A percentile compares a stretch with the other conserved stretches of the same genome.
phyloP scores from a whole-genome alignment of 371 early-diverging fungal genomes.

The Syncephalis fuscata region DNA sequence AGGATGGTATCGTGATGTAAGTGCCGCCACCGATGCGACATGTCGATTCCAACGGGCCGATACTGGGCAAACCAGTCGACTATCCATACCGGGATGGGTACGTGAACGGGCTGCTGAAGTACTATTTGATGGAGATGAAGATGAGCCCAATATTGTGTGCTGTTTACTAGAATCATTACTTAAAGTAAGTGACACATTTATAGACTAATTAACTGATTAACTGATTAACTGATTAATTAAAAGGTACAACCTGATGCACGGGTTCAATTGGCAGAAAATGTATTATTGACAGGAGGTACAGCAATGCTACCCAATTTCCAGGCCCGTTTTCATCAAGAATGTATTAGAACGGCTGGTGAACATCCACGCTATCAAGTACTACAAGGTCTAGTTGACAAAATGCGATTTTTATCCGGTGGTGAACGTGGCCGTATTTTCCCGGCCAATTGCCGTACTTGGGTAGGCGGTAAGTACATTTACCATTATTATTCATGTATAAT shows the following conservation, averaged over 20 bases:
- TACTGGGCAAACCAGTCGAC: conserved; percentile 22
- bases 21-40: conserved; percentile 33
- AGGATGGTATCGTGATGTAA: conserved; percentile 32
- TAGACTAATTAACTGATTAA: conserved; percentile 1
- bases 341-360: conserved; percentile 30
- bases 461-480: conserved; percentile 35
- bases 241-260: conserved; percentile 52
- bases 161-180: conserved; percentile 38
- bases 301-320: conserved; percentile 59
- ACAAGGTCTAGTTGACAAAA: conserved; percentile 13
- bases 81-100: conserved; percentile 73
- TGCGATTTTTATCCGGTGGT: conserved; percentile 10
- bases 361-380: conserved; percentile 16
- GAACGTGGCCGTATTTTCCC: conserved; percentile 40
- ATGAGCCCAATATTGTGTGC: conserved; percentile 37
- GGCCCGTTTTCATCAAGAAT: conserved; percentile 36
- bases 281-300: conserved; percentile 67
- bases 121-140: conserved; percentile 66
- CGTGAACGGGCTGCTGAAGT: conserved; percentile 70
- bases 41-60: conserved; percentile 21
- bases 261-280: conserved; percentile 34
- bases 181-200: conserved; percentile 15
- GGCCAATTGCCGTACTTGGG: conserved; percentile 53
- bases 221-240: not conserved
- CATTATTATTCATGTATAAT: not conserved